These are phyloP conservation scores for Colletotrichum endophyticum DNA, from an alignment of 2,329 filamentous ascomycete species.

Conservation along the genomic window DNA sequence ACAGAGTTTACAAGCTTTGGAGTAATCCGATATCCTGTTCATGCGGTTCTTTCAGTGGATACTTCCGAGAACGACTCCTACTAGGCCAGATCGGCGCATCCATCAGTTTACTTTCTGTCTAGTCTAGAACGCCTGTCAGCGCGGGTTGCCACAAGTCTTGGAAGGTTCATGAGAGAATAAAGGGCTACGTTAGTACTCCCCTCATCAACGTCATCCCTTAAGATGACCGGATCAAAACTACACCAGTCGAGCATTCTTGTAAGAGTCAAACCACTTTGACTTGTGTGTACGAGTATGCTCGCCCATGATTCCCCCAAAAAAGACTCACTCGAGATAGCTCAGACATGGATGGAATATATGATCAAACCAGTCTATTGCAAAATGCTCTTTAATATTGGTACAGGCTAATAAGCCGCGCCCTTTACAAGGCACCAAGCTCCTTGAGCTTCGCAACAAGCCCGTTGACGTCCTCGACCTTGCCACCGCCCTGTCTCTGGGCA, in stretches of 20 bases:
- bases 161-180: not conserved
- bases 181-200: not conserved
- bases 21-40: not conserved
- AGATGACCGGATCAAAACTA: not conserved
- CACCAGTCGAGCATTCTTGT: not conserved
- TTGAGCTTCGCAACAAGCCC: slow-evolving; percentile 94
- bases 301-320: not conserved
- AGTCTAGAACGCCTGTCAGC: not conserved
- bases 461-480: slow-evolving; percentile 97
- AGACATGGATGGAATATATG: not conserved
- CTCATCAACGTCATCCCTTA: not conserved
- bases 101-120: not conserved
- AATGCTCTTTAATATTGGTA: not conserved
- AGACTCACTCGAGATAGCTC: not conserved
- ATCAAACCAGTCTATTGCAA: slow-evolving; percentile 11
- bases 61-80: not conserved
- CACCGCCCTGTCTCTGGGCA: slow-evolving; percentile 84
- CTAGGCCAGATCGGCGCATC: not conserved
- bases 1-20: not conserved
- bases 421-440: slow-evolving; percentile 88
- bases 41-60: not conserved
- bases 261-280: not conserved
- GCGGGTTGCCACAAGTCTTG: not conserved
- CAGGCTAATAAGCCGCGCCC: not conserved
- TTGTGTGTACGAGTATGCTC: not conserved